phyloP scores from a whole-genome alignment of 768 basidiomycete genomes.

The Rickenella mellea region DNA sequence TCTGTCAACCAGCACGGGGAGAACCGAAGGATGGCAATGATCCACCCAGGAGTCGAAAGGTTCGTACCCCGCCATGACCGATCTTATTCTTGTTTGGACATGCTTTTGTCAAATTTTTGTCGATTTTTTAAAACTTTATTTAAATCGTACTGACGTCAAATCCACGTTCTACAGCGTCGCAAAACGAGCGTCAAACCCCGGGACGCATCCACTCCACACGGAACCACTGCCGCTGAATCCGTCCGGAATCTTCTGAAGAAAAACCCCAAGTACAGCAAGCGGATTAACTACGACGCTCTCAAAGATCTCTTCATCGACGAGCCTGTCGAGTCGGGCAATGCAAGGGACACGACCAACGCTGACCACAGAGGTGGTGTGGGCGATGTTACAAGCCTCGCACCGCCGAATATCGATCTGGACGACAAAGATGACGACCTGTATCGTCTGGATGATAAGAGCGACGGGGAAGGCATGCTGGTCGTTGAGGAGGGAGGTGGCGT shows the following conservation, averaged over 20 bases:
- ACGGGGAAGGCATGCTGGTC: constrained; percentile 27
- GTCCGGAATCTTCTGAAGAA: constrained; percentile 74
- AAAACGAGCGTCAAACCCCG: constrained; percentile 58
- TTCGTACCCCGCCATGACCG: constrained; percentile 56
- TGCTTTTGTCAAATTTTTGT: constrained; percentile 14
- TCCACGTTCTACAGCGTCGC: constrained; percentile 41
- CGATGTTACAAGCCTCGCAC: constrained; percentile 25
- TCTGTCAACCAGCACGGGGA: constrained; percentile 53
- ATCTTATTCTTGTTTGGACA: constrained; percentile 19
- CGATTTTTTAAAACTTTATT: constrained; percentile 7
- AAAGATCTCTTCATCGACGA: constrained; percentile 53
- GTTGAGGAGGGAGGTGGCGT: constrained; percentile 32
- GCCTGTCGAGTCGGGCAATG: no score
- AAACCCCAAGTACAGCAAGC: constrained; percentile 80
- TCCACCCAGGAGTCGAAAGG: constrained; percentile 63
- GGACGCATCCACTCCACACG: constrained; percentile 63
- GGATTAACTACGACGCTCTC: constrained; percentile 89
- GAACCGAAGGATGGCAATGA: constrained; percentile 27
- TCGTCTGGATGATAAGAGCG: constrained; percentile 38
- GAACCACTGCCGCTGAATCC: constrained; percentile 66
- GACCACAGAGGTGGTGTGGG: constrained; percentile 18
- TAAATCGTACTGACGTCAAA: neutral
- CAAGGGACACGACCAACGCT: no score
- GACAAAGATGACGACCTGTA: constrained; percentile 46
- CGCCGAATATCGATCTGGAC: constrained; percentile 19